These are phyloP conservation scores for Beta lomatogona DNA, from an alignment of 179 eudicot species.

Conservation along the genomic window DNA sequence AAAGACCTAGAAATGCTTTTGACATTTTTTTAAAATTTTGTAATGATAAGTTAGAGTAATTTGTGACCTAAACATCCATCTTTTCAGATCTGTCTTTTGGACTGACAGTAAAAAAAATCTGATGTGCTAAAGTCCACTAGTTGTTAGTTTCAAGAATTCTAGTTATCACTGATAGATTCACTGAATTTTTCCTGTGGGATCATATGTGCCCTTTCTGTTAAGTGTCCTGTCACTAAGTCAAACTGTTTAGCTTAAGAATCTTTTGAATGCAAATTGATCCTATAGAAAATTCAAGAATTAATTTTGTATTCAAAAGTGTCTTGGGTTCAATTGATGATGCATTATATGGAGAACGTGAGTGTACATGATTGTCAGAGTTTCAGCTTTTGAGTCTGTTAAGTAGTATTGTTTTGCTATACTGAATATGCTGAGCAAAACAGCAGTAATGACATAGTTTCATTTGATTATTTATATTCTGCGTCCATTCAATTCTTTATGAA, in stretches of 20 bases:
- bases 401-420: not conserved
- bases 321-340: not conserved
- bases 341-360: not conserved
- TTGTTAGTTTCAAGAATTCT: not conserved
- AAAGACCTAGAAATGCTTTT: not conserved
- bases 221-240: not conserved
- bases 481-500: not conserved
- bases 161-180: not conserved
- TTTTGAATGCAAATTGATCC: not conserved
- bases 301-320: not conserved
- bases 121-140: not conserved
- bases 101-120: not conserved
- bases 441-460: not conserved
- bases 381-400: slow-evolving; percentile 11
- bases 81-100: not conserved
- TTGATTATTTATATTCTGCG: slow-evolving; percentile 2
- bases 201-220: not conserved
- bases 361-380: not conserved
- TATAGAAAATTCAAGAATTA: not conserved
- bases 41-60: not conserved
- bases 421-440: not conserved
- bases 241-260: not conserved
- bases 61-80: not conserved
- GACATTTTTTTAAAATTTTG: no score
- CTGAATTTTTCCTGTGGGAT: not conserved